Conservation (phyloP, 495 filamentous ascomycete genomes). For the Penicillium crystallinum region DNA sequence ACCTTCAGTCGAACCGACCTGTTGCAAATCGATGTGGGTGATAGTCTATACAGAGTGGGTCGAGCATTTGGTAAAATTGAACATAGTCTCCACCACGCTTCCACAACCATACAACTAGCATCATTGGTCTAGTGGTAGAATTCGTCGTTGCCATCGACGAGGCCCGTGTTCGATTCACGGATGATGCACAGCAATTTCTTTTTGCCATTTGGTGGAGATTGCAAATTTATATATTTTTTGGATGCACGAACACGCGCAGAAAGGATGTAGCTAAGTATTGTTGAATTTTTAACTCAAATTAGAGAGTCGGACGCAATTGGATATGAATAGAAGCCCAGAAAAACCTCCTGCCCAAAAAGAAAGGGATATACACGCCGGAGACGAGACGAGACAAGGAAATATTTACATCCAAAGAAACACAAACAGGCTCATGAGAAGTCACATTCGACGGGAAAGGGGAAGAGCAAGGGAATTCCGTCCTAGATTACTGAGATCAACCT, state of each 20-base stretch:
- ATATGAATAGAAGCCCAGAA: neutral
- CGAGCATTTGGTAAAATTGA: neutral
- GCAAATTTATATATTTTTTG: too few species aligned
- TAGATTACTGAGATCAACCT: neutral
- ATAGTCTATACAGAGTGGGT: neutral
- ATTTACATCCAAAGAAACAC: neutral
- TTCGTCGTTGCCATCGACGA: slow-evolving; percentile 57
- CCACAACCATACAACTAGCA: slow-evolving; percentile 25
- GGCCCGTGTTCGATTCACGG: slow-evolving; percentile 56
- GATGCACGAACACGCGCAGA: too few species aligned
- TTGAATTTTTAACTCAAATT: too few species aligned
- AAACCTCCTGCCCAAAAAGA: neutral
- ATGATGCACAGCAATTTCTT: slow-evolving; percentile 39
- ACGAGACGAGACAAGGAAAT: neutral
- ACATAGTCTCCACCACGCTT: neutral
- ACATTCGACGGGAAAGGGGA: neutral
- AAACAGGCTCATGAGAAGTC: neutral
- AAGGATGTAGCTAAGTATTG: too few species aligned
- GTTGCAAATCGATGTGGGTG: neutral
- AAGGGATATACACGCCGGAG: neutral
- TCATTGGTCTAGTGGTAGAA: slow-evolving; percentile 58
- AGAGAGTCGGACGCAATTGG: neutral
- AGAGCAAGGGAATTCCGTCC: slow-evolving; percentile 8
- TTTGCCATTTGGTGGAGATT: neutral
- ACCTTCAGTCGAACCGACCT: neutral